These are phyloP conservation scores for Wickerhamiella parazyma DNA, from an alignment of 805 yeast genomes.

Conservation along the genomic window DNA sequence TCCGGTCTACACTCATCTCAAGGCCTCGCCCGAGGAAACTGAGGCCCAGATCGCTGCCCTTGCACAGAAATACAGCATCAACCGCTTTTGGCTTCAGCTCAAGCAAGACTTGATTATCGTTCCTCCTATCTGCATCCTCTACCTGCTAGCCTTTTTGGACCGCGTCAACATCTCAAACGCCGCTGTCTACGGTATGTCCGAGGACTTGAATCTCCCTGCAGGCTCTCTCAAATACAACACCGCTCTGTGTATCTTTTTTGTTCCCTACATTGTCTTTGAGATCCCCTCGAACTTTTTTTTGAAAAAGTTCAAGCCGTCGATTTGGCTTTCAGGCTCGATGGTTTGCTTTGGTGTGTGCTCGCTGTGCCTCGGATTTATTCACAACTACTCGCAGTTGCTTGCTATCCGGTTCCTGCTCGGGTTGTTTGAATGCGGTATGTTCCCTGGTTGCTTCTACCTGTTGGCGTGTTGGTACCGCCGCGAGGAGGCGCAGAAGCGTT, in stretches of 20 bases:
- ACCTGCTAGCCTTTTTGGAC: conserved; percentile 34
- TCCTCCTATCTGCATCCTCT: conserved; percentile 33
- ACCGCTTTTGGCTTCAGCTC: conserved; percentile 44
- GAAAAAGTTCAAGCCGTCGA: conserved; percentile 26
- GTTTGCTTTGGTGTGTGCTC: conserved; percentile 27
- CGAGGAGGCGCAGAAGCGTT: conserved; percentile 29
- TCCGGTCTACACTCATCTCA: neutral
- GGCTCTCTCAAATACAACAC: conserved; percentile 31
- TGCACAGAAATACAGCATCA: conserved; percentile 36
- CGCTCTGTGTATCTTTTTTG: conserved; percentile 30
- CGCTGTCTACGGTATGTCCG: conserved; percentile 31
- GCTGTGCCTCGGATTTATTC: conserved; percentile 27
- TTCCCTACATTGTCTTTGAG: conserved; percentile 27
- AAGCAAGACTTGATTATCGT: conserved; percentile 33
- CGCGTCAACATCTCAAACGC: conserved; percentile 37
- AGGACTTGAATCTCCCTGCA: conserved; percentile 26
- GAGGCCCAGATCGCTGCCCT: conserved; percentile 18
- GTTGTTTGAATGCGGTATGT: conserved; percentile 31
- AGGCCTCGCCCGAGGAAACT: neutral
- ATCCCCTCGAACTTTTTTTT: conserved; percentile 27
- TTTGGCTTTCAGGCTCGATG: conserved; percentile 26
- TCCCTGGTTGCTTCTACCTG: conserved; percentile 30
- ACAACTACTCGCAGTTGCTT: conserved; percentile 23
- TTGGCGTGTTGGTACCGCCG: conserved; percentile 26
- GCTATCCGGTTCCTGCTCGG: conserved; percentile 32